Conservation (phyloP, 352 stramenopile species). For the Phytophthora brassicae region DNA sequence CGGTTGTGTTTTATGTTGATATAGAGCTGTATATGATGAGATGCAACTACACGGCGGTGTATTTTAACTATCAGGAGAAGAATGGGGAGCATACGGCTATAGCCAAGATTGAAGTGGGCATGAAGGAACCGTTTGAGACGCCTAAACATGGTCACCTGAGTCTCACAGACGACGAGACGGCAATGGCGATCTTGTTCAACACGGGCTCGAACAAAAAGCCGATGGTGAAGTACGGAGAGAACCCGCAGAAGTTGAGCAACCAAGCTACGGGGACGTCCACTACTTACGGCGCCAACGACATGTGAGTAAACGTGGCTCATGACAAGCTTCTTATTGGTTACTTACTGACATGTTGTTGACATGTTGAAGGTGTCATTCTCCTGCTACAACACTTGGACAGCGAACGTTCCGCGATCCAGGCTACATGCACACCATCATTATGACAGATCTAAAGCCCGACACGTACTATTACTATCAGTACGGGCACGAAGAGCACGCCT, state of each 20-base stretch:
- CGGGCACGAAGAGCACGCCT: conserved; percentile 48
- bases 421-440: conserved; percentile 64
- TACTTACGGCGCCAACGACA: conserved; percentile 57
- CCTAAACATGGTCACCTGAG: conserved; percentile 78
- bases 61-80: conserved; percentile 45
- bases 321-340: neutral
- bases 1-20: neutral
- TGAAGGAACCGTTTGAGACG: conserved; percentile 51
- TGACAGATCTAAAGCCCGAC: conserved; percentile 43
- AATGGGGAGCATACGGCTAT: conserved; percentile 25
- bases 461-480: conserved; percentile 68
- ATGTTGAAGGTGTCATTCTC: conserved; percentile 51
- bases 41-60: conserved; percentile 65
- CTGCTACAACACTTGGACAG: conserved; percentile 47
- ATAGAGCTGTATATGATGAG: conserved; percentile 66
- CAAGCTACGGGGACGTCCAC: conserved; percentile 41
- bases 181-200: conserved; percentile 78
- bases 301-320: conserved; percentile 32
- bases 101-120: conserved; percentile 40
- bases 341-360: neutral
- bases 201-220: conserved; percentile 54
- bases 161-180: conserved; percentile 46
- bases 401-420: conserved; percentile 56
- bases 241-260: conserved; percentile 21
- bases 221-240: conserved; percentile 43